A percentile compares a stretch with the other conserved stretches of the same genome.
phyloP scores from a whole-genome alignment of 2,329 filamentous ascomycete species.

The Diaporthe caulivora region DNA sequence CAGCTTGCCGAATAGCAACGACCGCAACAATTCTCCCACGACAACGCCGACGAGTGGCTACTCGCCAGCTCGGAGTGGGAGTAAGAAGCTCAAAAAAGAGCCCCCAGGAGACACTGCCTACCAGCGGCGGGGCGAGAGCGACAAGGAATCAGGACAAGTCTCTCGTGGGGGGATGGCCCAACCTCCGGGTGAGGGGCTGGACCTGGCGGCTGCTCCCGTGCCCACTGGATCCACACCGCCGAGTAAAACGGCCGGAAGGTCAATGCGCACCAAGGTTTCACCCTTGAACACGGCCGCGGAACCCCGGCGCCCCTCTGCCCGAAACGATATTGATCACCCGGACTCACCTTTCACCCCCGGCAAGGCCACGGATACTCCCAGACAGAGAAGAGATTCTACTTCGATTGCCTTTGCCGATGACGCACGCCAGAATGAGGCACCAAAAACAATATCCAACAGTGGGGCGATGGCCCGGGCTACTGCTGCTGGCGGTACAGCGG shows the following conservation, averaged over 20 bases:
- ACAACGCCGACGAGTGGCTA: constrained; percentile 50
- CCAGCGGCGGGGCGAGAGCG: constrained; percentile 56
- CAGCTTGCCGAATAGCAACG: constrained; percentile 48
- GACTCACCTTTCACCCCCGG: constrained; percentile 39
- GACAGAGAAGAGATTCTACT: constrained; percentile 38
- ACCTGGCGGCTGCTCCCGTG: constrained; percentile 35
- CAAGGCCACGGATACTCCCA: constrained; percentile 43
- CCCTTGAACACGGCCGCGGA: constrained; percentile 32
- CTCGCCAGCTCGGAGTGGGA: constrained; percentile 61
- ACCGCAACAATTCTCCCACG: constrained; percentile 44
- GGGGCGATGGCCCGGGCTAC: constrained; percentile 32
- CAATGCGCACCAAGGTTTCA: constrained; percentile 37
- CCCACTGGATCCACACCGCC: constrained; percentile 28
- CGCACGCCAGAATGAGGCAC: constrained; percentile 31
- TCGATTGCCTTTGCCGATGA: constrained; percentile 31
- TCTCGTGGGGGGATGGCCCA: constrained; percentile 25
- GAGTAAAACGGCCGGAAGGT: constrained; percentile 35
- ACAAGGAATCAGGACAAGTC: constrained; percentile 48
- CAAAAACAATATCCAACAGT: constrained; percentile 14
- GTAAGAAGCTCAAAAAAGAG: constrained; percentile 70
- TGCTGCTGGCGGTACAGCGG: constrained; percentile 34
- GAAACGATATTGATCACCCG: constrained; percentile 37
- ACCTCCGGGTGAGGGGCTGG: constrained; percentile 10
- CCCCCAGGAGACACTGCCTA: constrained; percentile 66
- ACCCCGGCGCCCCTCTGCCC: constrained; percentile 29